phyloP scores from a whole-genome alignment of 768 basidiomycete genomes.

The Xerocomus potaroensis region DNA sequence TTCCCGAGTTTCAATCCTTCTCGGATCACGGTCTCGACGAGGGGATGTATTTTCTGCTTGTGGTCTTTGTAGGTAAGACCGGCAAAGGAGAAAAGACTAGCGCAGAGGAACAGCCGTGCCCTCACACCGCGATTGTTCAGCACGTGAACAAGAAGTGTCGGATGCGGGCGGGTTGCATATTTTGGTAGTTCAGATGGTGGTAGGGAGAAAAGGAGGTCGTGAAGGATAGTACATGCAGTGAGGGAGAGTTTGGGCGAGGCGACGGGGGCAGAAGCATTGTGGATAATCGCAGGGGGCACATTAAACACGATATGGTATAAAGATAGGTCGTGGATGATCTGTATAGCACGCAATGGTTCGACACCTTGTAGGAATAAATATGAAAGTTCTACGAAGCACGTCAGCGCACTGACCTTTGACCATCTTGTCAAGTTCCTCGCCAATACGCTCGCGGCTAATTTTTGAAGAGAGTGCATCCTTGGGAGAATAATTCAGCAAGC shows the following conservation, averaged over 20 bases:
- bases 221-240: constrained; percentile 55
- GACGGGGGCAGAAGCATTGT: constrained; percentile 43
- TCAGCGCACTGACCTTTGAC: constrained; percentile 59
- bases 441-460: constrained; percentile 87
- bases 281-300: constrained; percentile 42
- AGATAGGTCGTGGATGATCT: constrained; percentile 67
- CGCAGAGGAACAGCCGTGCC: constrained; percentile 74
- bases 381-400: background rate
- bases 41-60: constrained; percentile 58
- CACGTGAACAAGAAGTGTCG: constrained; percentile 36
- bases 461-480: constrained; percentile 69
- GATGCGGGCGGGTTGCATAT: constrained; percentile 22
- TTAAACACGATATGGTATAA: constrained; percentile 68
- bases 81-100: constrained; percentile 69
- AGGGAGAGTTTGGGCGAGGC: constrained; percentile 43
- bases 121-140: constrained; percentile 30
- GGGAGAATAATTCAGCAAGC: background rate
- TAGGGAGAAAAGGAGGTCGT: constrained; percentile 38
- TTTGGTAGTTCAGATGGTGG: constrained; percentile 9
- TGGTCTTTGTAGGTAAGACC: constrained; percentile 54
- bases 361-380: constrained; percentile 44
- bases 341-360: constrained; percentile 69
- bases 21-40: constrained; percentile 67
- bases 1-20: constrained; percentile 83
- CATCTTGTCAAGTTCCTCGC: constrained; percentile 93